Evolutionary conservation across 108 stramenopile species (phyloP).

Genomic region (Ochromonas danica): DNA sequence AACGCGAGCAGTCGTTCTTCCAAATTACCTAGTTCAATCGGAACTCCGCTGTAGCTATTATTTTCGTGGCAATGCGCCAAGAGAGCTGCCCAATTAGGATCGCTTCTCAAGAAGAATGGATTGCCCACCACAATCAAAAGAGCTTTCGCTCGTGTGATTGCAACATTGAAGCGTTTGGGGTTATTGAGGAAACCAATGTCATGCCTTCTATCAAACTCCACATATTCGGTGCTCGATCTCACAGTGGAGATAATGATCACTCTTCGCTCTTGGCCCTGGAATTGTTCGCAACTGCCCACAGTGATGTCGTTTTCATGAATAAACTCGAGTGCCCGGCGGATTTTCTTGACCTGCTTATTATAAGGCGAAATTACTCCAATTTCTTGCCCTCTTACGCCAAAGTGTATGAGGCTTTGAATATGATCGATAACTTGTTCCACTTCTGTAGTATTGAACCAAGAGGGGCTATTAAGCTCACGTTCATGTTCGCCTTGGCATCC

Average conservation of each 20-base stretch:
- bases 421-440: background rate
- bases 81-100: background rate
- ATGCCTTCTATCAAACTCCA: background rate
- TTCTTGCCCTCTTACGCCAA: background rate
- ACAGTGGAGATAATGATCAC: slow-evolving; percentile 37
- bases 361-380: slow-evolving; percentile 32
- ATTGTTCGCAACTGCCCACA: slow-evolving; percentile 22
- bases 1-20: too few species aligned
- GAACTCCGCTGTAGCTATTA: too few species aligned
- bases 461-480: background rate
- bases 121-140: slow-evolving; percentile 35
- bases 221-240: background rate
- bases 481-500: background rate
- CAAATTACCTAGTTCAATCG: too few species aligned
- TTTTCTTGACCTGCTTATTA: background rate
- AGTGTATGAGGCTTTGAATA: background rate
- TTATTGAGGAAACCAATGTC: slow-evolving; percentile 19
- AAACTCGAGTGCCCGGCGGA: background rate
- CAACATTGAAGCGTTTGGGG: slow-evolving; percentile 30
- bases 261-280: slow-evolving; percentile 15
- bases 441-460: slow-evolving; percentile 24
- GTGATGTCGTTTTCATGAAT: background rate
- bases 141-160: slow-evolving; percentile 25
- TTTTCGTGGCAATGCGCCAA: too few species aligned
- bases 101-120: background rate